Evolutionary conservation across 805 yeast species (phyloP), one percentile per base, ranked within the genome.

Genomic region (Metahyphopichia silvanorum): DNA sequence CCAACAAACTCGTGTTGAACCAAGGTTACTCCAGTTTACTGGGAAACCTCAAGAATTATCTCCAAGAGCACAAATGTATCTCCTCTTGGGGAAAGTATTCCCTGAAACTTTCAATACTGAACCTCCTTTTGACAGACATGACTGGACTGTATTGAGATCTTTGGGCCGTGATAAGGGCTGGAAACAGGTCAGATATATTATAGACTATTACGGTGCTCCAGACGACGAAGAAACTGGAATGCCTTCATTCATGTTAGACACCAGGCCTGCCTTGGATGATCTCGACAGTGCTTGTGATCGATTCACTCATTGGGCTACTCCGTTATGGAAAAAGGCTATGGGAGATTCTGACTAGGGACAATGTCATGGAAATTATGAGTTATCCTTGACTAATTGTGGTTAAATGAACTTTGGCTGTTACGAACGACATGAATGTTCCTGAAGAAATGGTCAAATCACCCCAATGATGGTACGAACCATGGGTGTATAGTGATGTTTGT

Each of bases 91-190:
- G 9, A 71, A 75, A 44, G 16, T 80, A 2, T 83, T 82, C 65
- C 98, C 98, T 1, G 63, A 70, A 11, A 68, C 71, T 8, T 91
- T 77, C 62, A 81, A 78, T 39, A 62, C 80, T 1, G 82, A 82
- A 42, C 86, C 95, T 4, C 99, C 99, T 5, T 93, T 93, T 51
- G 99, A 93, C 59, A 79, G 99, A 57, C 99, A 93, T 51, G 99
- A 93, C 63, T 93, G 99, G 99, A 84, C 95, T 3, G 96, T 93
- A 4, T 68, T 91, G 45, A 74, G 98, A 49, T 69, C 77, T 9
- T 60, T 57, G 31, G 77, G 76, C 3, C 34, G 32, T 12, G 27
- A 51, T 12, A 56, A 68, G 12, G 69, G 65, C 13, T 84, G 89
- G 85, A 65, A 71, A 32, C 65, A 79, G 46, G 88, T 93, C 14